These are phyloP conservation scores for Protea cynaroides DNA, from an alignment of 164 flowering plant species.

Conservation along the genomic window DNA sequence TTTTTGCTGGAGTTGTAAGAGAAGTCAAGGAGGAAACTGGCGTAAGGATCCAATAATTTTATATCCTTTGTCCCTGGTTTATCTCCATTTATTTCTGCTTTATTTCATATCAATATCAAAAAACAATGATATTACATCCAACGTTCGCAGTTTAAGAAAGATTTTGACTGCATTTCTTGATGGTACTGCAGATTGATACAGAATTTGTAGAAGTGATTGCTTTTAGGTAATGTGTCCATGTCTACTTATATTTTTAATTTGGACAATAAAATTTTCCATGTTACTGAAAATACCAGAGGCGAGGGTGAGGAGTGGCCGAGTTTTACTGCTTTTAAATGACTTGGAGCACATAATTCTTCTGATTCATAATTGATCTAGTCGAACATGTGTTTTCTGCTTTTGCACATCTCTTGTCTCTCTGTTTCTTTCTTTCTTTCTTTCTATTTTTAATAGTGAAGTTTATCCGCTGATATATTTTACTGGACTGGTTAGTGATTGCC, in stretches of 20 bases:
- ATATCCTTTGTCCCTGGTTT: background rate
- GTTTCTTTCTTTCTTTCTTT: too few species aligned
- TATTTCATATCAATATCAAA: background rate
- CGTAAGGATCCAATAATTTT: slow-evolving; percentile 38
- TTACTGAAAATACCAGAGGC: too few species aligned
- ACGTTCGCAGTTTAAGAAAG: background rate
- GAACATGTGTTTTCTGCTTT: too few species aligned
- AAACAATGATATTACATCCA: background rate
- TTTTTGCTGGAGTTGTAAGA: slow-evolving; percentile 71
- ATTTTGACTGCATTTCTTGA: background rate
- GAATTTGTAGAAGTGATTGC: slow-evolving; percentile 86
- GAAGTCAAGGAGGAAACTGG: slow-evolving; percentile 97
- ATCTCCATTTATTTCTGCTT: background rate
- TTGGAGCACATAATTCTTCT: too few species aligned
- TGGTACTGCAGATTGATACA: slow-evolving; percentile 59
- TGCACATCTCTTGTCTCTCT: too few species aligned
- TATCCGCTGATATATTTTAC: too few species aligned
- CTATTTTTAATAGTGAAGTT: too few species aligned
- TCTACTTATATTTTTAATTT: background rate
- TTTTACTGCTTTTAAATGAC: too few species aligned
- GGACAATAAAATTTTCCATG: too few species aligned
- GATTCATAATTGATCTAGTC: too few species aligned
- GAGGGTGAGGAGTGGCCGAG: too few species aligned
- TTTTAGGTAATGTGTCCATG: slow-evolving; percentile 54
- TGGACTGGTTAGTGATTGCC: too few species aligned